A percentile compares a stretch with the other conserved stretches of the same genome.
Evolutionary conservation across 2,329 filamentous ascomycete genomes (phyloP).

Genomic region (Colletotrichum tofieldiae): DNA sequence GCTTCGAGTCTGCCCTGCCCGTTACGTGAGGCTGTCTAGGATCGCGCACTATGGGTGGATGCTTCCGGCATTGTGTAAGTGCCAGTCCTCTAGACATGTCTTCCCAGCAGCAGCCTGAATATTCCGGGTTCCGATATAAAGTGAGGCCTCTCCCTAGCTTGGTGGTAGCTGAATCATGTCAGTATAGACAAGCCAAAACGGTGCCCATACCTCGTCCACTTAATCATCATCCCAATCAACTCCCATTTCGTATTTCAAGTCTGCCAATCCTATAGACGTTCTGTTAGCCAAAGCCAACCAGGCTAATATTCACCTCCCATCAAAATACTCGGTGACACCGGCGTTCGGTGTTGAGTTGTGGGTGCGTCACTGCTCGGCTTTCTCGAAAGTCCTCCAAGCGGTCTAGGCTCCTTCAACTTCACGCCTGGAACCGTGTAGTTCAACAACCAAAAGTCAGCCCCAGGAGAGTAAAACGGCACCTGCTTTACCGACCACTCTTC

Average conservation of each 20-base stretch:
- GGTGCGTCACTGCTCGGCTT: neutral
- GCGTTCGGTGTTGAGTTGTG: neutral
- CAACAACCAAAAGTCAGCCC: neutral
- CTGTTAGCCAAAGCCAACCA: neutral
- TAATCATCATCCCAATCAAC: neutral
- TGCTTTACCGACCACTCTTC: neutral
- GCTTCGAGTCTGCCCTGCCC: conserved; percentile 41
- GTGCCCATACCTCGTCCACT: neutral
- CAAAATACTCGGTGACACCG: neutral
- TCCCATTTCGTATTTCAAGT: neutral
- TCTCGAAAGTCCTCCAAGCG: neutral
- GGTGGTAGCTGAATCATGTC: neutral
- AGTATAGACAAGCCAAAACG: conserved; percentile 5
- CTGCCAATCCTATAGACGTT: neutral
- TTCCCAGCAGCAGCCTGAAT: conserved; percentile 11
- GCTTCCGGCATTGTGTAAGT: conserved; percentile 4
- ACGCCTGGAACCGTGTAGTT: neutral
- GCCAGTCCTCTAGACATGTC: neutral
- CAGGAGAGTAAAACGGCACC: neutral
- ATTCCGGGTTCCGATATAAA: conserved; percentile 32
- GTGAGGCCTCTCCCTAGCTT: conserved; percentile 17
- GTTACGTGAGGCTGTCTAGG: conserved; percentile 33
- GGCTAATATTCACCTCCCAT: neutral
- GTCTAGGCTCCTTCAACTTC: neutral
- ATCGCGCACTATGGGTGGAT: conserved; percentile 13